A percentile compares a stretch with the other conserved stretches of the same genome.
phyloP scores from a whole-genome alignment of 441 rosid species.

The Gossypium lobatum region DNA sequence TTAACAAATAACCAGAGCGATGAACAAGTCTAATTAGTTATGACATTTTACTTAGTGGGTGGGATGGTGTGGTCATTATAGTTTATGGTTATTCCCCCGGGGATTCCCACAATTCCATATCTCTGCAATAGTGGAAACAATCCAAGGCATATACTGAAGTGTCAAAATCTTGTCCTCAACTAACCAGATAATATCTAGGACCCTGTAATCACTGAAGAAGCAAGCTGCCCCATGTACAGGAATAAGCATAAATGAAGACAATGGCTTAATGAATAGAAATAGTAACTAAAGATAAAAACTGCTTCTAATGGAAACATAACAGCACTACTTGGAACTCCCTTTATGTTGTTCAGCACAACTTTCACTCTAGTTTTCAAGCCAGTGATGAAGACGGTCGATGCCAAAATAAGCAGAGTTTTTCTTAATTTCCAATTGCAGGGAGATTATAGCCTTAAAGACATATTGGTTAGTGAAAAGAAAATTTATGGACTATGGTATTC shows the following conservation, averaged over 20 bases:
- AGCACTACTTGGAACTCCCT: constrained; percentile 45
- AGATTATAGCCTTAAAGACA: too few relatives aligned
- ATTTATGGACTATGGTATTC: too few relatives aligned
- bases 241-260: neutral
- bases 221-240: neutral
- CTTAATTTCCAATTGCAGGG: constrained; percentile 26
- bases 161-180: neutral
- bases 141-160: neutral
- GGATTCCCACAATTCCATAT: neutral
- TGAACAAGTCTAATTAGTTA: neutral
- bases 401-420: constrained; percentile 11
- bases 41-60: neutral
- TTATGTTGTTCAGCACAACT: constrained; percentile 54
- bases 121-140: neutral
- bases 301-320: neutral
- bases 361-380: constrained; percentile 53
- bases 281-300: neutral
- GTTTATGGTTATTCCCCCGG: neutral
- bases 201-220: neutral
- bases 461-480: too few relatives aligned
- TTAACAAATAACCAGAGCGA: too few relatives aligned
- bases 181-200: neutral
- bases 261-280: neutral
- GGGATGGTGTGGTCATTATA: neutral
- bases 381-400: constrained; percentile 20